These are phyloP conservation scores for Extremus antarcticus DNA, from an alignment of 495 filamentous ascomycete species.

Conservation along the genomic window DNA sequence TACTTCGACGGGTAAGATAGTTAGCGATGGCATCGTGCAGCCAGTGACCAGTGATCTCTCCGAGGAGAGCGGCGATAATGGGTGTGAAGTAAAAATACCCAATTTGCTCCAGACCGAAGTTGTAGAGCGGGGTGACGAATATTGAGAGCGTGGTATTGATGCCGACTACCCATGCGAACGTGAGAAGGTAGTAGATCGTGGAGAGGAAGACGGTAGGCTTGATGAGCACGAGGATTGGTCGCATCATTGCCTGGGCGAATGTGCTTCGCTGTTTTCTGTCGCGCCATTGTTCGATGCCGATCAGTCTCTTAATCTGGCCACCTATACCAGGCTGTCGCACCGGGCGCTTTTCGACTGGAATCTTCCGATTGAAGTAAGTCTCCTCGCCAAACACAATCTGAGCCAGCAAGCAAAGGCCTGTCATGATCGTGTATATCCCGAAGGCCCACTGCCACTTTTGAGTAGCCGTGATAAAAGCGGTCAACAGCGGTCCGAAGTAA, in stretches of 20 bases:
- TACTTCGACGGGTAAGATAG: conserved; percentile 34
- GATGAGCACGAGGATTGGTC: conserved; percentile 35
- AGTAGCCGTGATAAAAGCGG: conserved; percentile 45
- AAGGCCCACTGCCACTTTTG: conserved; percentile 42
- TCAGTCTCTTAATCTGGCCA: conserved; percentile 32
- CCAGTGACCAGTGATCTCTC: conserved; percentile 47
- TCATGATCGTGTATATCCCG: conserved; percentile 43
- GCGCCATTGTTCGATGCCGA: conserved; percentile 40
- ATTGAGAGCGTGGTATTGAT: conserved; percentile 53
- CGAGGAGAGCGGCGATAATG: conserved; percentile 43
- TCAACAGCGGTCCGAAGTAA: conserved; percentile 50
- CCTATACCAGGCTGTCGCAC: conserved; percentile 17
- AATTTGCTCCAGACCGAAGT: conserved; percentile 41
- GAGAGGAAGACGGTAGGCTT: conserved; percentile 43
- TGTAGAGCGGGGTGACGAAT: conserved; percentile 42
- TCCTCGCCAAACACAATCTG: conserved; percentile 46
- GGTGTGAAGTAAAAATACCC: conserved; percentile 55
- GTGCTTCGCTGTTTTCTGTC: conserved; percentile 34
- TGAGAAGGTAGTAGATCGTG: conserved; percentile 46
- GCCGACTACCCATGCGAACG: conserved; percentile 48
- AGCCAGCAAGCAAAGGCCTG: conserved; percentile 27
- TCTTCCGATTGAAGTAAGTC: conserved; percentile 48
- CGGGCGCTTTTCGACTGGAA: conserved; percentile 37
- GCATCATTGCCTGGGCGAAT: conserved; percentile 36
- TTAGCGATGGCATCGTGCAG: conserved; percentile 45